Base-by-base conservation (phyloP, 2,329 filamentous ascomycete genomes). In the Fusarium irregulare region DNA sequence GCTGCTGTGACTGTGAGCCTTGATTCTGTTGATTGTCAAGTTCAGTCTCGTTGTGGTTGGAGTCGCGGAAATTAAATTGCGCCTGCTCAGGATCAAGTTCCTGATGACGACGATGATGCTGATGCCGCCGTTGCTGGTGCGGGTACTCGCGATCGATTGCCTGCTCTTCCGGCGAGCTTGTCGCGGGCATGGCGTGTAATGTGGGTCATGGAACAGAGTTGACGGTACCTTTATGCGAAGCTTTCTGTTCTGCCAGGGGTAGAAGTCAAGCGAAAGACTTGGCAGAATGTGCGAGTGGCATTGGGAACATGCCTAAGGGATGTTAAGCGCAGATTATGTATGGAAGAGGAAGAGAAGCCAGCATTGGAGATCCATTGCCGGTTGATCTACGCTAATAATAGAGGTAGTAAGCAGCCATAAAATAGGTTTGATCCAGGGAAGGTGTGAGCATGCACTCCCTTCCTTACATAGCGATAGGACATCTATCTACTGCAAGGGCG, bases 191-290 rank as follows among this genome's bases (percentile, higher is more conserved):
- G 47, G 65, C 62, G 71, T 65, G 48, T 73, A 60, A 42, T 58
- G 73, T 74, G 73, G 73, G 73, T 75, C 73, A 75, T 75, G 64
- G 51, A 74, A 73, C 45, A 56, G 53, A 59, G 32, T 53, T 55
- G 37, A 66, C 46, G 51, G 58, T 69, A 66, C 65, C 60, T 66
- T 66, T 66, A 63, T 60, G 42, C 42, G 56, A 61, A 61, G 49
- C 62, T 56, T 66, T 53, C 32, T 53, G 45, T 18, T 54, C 34
- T 56, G 47, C 48, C 54, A 68, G 59, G 50, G 67, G 59, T 41
- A 50, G 21, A 41, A 48, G 59, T 50, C 48, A 68, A 65, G 64
- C 64, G 59, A 70, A 41, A 54, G 68, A 60, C 64, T 70, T 71
- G 68, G 59, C 68, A 55, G 53, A 46, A 45, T 62, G 27, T 50